These are phyloP conservation scores for Penicillium sp. DNA, from an alignment of 2,329 filamentous ascomycete species.

Conservation along the genomic window DNA sequence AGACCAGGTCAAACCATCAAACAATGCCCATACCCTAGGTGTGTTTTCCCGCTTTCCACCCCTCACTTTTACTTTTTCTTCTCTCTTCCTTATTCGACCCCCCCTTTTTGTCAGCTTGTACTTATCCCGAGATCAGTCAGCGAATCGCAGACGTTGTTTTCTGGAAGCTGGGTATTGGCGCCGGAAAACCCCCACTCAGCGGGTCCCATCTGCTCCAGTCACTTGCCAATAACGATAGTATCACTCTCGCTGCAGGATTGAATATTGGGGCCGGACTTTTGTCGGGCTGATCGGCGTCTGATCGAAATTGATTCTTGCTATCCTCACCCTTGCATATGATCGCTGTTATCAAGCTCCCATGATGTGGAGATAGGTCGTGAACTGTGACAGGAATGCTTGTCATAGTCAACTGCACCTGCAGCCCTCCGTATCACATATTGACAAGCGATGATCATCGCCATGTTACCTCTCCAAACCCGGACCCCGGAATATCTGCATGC, in stretches of 20 bases:
- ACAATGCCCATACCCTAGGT: background rate
- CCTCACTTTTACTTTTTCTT: background rate
- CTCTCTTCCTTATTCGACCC: background rate
- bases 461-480: background rate
- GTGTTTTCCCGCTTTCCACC: background rate
- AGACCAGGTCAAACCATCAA: background rate
- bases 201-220: background rate
- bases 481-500: background rate
- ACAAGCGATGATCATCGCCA: background rate
- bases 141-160: background rate
- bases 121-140: background rate
- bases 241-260: background rate
- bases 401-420: slow-evolving; percentile 20
- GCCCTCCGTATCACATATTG: slow-evolving; percentile 7
- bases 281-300: background rate
- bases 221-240: background rate
- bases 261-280: background rate
- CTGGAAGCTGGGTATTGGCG: background rate
- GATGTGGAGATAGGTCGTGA: slow-evolving; percentile 8
- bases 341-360: slow-evolving; percentile 9
- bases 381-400: slow-evolving; percentile 15
- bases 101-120: background rate
- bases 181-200: background rate
- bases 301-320: background rate
- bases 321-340: slow-evolving; percentile 24